Evolutionary conservation across 2,329 filamentous ascomycete genomes (phyloP), one percentile per base, ranked within the genome.

Genomic region (Sporothrix schenckii): DNA sequence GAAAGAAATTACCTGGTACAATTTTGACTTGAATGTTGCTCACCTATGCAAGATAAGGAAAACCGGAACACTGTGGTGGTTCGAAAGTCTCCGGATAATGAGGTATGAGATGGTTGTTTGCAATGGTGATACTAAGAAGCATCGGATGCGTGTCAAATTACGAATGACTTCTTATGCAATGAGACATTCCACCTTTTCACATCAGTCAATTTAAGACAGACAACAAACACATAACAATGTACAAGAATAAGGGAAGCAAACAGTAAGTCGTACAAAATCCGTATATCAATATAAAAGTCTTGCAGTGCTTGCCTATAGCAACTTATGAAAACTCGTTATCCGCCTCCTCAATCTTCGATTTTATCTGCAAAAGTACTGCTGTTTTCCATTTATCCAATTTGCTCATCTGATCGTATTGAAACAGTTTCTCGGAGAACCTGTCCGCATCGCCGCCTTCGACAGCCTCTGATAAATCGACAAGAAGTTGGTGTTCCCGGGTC

Each of bases 311-410:
- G n/a, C 13, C 1, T 5, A n/a, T 13, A 14, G 24, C 13, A 24
- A 13, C 66, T 75, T 72, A 80, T 54, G 79, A 77, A 66, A 80
- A 80, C 72, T 80, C 79, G 68, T 79, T 79, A 70, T 79, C 78
- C 9, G 78, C 78, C 73, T 80, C 83, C 81, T 94, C 91, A 76
- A 97, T 96, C 69, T 85, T 85, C 76, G 90, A 89, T 89, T 97
- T 97, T 77, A 97, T 86, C 75, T 89, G 87, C 77, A 97, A 82
- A 73, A 97, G 80, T 71, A 97, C 83, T 44, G 91, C 92, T 66
- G 92, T 97, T 90, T 97, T 97, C 94, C 94, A 98, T 83, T 94
- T 95, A 79, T 97, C 94, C 77, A 98, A 83, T 84, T 95, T 95
- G 82, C 90, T 95, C 82, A 97, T 85, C 83, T 96, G 92, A 79